Conservation (phyloP, 1,139 yeast species). For the Zygosaccharomyces pseudobailii region DNA sequence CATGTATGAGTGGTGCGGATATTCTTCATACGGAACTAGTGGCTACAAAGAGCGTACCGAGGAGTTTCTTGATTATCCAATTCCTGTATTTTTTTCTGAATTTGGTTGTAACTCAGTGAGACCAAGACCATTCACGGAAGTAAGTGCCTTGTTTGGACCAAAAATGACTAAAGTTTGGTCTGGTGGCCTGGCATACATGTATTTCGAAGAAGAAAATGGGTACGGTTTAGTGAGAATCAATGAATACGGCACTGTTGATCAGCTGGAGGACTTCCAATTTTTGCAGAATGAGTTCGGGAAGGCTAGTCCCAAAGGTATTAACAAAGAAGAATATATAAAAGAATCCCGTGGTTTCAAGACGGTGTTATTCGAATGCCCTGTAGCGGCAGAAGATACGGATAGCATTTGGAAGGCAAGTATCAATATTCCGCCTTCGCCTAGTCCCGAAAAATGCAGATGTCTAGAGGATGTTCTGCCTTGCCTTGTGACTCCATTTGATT, state of each 20-base stretch:
- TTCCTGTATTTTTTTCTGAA: constrained; percentile 57
- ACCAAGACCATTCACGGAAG: constrained; percentile 65
- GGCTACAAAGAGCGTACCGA: constrained; percentile 53
- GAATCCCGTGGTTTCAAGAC: neutral
- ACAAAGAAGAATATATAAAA: constrained; percentile 20
- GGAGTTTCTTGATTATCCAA: constrained; percentile 44
- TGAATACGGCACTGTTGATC: constrained; percentile 43
- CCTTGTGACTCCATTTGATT: constrained; percentile 39
- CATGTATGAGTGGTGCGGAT: constrained; percentile 68
- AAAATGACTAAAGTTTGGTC: constrained; percentile 82
- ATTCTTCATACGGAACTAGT: constrained; percentile 50
- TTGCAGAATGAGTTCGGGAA: constrained; percentile 35
- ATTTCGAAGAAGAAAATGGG: constrained; percentile 73
- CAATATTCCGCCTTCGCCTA: constrained; percentile 52
- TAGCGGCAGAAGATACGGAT: constrained; percentile 12
- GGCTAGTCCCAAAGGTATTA: constrained; percentile 36
- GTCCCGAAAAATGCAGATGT: constrained; percentile 52
- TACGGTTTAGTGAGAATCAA: constrained; percentile 69
- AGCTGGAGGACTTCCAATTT: constrained; percentile 42
- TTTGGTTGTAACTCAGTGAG: constrained; percentile 53
- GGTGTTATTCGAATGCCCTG: constrained; percentile 29
- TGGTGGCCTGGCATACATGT: constrained; percentile 89
- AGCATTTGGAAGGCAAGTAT: constrained; percentile 43
- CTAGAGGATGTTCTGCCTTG: constrained; percentile 49
- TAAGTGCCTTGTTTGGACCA: constrained; percentile 53